Conservation (phyloP, 805 yeast genomes). For the Candida incommunis region DNA sequence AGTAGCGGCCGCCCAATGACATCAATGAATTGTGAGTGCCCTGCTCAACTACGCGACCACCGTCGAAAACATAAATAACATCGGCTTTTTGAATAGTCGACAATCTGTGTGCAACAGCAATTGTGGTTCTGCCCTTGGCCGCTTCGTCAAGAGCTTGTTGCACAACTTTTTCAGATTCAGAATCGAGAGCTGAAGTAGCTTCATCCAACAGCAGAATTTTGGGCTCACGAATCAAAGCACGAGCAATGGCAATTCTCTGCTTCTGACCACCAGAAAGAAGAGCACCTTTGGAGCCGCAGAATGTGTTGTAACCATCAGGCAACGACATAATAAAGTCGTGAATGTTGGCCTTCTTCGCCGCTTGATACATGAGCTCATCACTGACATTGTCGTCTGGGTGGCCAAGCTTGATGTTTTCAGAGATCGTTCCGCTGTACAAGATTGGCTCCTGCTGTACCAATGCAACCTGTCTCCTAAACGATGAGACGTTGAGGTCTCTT, state of each 20-base stretch:
- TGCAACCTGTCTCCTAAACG: conserved; percentile 32
- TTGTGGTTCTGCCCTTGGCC: conserved; percentile 47
- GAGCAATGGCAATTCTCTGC: conserved; percentile 49
- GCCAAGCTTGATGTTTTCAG: conserved; percentile 28
- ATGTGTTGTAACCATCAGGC: conserved; percentile 38
- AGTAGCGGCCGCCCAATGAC: conserved; percentile 12
- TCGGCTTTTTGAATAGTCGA: conserved; percentile 42
- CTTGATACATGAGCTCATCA: conserved; percentile 27
- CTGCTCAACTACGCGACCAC: conserved; percentile 40
- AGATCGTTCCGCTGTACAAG: conserved; percentile 31
- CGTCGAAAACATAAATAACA: conserved; percentile 35
- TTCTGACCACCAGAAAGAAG: conserved; percentile 54
- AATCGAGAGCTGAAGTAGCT: conserved; percentile 40
- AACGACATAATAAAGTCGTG: conserved; percentile 33
- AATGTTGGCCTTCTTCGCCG: conserved; percentile 30
- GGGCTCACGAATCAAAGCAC: conserved; percentile 47
- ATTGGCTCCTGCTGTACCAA: conserved; percentile 42
- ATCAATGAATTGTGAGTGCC: conserved; percentile 34
- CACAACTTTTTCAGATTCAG: conserved; percentile 52
- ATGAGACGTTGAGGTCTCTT: conserved; percentile 28
- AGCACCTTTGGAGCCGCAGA: conserved; percentile 35
- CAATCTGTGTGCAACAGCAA: conserved; percentile 67
- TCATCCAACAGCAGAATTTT: conserved; percentile 42
- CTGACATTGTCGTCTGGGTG: conserved; percentile 14
- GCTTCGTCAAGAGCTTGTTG: conserved; percentile 50